These are phyloP conservation scores for Ambrosiella cleistominuta DNA, from an alignment of 2,329 filamentous ascomycete genomes.

Conservation along the genomic window DNA sequence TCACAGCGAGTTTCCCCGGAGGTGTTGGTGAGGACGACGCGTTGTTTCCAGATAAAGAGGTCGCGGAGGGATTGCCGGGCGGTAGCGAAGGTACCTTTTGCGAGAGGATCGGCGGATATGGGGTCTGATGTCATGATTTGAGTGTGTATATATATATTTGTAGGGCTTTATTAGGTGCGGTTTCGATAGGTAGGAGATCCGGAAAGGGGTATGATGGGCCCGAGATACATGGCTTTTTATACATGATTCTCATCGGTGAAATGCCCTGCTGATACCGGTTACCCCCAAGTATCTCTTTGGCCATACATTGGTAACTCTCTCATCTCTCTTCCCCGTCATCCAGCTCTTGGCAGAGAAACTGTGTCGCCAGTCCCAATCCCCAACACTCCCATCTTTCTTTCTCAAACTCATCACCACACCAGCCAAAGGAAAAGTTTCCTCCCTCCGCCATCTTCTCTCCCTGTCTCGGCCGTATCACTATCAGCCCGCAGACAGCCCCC, in stretches of 20 bases:
- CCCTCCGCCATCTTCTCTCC: background rate
- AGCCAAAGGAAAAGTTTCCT: background rate
- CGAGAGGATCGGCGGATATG: conserved; percentile 47
- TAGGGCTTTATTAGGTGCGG: background rate
- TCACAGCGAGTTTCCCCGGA: conserved; percentile 47
- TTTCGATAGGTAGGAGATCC: background rate
- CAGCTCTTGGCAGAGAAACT: too few relatives aligned
- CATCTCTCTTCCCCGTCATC: too few relatives aligned
- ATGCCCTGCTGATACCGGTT: too few relatives aligned
- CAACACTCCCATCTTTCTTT: background rate
- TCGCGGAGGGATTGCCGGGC: conserved; percentile 47
- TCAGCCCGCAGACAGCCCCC: background rate
- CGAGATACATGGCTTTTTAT: background rate
- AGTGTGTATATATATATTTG: conserved; percentile 4
- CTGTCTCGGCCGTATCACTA: background rate
- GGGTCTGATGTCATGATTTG: background rate
- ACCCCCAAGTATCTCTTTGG: too few relatives aligned
- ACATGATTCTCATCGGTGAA: too few relatives aligned
- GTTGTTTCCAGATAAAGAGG: conserved; percentile 57
- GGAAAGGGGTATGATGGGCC: background rate
- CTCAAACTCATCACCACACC: background rate
- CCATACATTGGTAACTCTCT: too few relatives aligned
- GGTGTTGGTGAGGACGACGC: conserved; percentile 47
- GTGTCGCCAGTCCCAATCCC: too few relatives aligned
- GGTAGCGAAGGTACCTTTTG: conserved; percentile 45